These are phyloP conservation scores for Aphanomyces euteiches DNA, from an alignment of 352 stramenopile species.

Conservation along the genomic window DNA sequence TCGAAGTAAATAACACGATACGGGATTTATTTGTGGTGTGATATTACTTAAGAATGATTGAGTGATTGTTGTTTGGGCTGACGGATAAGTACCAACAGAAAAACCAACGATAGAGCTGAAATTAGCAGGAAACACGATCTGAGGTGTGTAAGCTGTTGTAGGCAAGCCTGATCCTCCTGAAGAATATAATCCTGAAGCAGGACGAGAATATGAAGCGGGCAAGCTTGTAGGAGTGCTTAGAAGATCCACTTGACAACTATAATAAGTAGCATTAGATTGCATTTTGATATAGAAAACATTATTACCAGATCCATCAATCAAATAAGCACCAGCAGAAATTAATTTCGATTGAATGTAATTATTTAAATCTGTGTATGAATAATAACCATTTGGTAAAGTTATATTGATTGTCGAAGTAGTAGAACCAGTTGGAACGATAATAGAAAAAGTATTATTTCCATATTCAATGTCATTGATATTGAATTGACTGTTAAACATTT, in stretches of 20 bases:
- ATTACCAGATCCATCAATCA: not conserved
- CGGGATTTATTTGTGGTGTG: not conserved
- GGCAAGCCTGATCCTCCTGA: not conserved
- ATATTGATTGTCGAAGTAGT: not conserved
- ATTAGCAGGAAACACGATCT: not conserved
- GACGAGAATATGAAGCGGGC: not conserved
- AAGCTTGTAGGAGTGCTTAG: not conserved
- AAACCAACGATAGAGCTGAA: not conserved
- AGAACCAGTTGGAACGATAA: not conserved
- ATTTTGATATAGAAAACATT: slow-evolving; percentile 9
- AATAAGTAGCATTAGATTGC: not conserved
- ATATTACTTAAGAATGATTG: not conserved
- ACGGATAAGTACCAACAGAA: not conserved
- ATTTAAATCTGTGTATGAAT: not conserved
- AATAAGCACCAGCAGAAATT: not conserved
- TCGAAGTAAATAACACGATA: not conserved
- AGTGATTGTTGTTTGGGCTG: not conserved
- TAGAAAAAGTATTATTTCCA: slow-evolving; percentile 2
- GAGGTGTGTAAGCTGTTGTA: not conserved
- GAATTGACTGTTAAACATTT: slow-evolving; percentile 3
- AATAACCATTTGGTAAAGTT: slow-evolving; percentile 2
- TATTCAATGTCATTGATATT: not conserved
- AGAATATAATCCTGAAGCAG: not conserved
- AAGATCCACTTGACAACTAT: not conserved
- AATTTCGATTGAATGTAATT: not conserved